Conservation (phyloP, 2,329 filamentous ascomycete species). For the Aureobasidium sp. region DNA sequence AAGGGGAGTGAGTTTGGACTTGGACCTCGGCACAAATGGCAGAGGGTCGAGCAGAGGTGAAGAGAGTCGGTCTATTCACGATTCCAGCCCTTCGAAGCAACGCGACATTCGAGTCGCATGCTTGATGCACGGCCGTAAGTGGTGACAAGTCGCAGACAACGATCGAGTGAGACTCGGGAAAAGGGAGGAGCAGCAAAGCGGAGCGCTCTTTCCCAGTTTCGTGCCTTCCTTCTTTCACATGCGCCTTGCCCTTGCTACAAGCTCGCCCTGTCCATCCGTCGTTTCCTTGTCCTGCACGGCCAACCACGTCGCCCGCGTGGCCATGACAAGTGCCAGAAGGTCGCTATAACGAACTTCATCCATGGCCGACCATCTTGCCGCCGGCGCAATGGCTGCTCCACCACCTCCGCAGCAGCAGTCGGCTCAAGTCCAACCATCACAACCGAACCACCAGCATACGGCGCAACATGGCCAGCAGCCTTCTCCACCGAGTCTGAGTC, state of each 20-base stretch:
- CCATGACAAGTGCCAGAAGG: not conserved
- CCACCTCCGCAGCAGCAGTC: conserved; percentile 14
- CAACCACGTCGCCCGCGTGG: not conserved
- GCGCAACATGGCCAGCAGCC: conserved; percentile 13
- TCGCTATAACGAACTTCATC: not conserved
- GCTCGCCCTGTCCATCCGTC: not conserved
- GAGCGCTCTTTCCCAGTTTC: no score
- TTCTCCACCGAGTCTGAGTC: conserved; percentile 17
- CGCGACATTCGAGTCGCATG: not conserved
- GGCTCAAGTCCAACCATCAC: not conserved
- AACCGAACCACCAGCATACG: conserved; percentile 5
- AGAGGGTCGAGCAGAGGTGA: conserved; percentile 3
- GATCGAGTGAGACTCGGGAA: not conserved
- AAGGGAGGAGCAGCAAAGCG: no score
- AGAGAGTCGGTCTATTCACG: not conserved
- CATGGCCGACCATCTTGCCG: conserved; percentile 18
- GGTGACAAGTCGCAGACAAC: not conserved
- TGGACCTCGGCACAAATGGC: conserved; percentile 2
- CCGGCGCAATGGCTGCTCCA: conserved; percentile 19
- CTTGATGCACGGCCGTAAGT: not conserved
- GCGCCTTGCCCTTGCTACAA: conserved; percentile 1
- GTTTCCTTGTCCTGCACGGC: not conserved
- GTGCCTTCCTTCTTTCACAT: conserved; percentile 14
- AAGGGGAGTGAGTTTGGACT: no score
- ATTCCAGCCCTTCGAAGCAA: not conserved